Percentiles rank a stretch among this genome's conserved stretches.
These are phyloP conservation scores for Globisporangium mamillatum DNA, from an alignment of 352 stramenopile species.

Conservation along the genomic window DNA sequence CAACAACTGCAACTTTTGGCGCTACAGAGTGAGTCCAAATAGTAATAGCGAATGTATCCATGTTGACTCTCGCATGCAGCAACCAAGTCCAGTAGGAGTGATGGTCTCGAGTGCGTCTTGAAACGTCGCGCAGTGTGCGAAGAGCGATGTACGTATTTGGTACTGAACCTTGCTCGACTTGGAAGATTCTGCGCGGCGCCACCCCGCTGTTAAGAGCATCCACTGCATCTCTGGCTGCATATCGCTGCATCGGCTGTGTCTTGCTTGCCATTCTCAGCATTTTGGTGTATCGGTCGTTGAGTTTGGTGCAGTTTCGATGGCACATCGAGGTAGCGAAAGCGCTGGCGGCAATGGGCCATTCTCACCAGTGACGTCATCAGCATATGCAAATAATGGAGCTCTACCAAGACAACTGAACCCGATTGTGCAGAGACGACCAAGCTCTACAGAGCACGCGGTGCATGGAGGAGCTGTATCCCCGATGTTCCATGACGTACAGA, in stretches of 20 bases:
- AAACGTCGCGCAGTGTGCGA: not conserved
- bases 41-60: not conserved
- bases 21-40: not conserved
- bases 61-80: not conserved
- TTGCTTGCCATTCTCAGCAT: not conserved
- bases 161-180: not conserved
- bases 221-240: not conserved
- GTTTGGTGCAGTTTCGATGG: conserved; percentile 5
- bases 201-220: not conserved
- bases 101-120: not conserved
- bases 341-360: not conserved
- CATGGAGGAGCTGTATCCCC: not conserved
- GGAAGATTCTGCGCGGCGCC: not conserved
- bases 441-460: not conserved
- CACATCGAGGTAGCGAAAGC: not conserved
- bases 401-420: conserved; percentile 7
- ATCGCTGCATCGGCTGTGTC: not conserved
- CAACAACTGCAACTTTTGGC: not conserved
- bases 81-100: not conserved
- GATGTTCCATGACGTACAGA: conserved; percentile 3
- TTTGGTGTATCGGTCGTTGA: conserved; percentile 2
- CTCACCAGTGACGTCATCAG: not conserved
- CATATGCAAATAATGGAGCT: not conserved
- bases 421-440: conserved; percentile 9
- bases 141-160: not conserved